Base-by-base conservation (phyloP, 2,329 filamentous ascomycete genomes). In the Aquanectria penicillioides region DNA sequence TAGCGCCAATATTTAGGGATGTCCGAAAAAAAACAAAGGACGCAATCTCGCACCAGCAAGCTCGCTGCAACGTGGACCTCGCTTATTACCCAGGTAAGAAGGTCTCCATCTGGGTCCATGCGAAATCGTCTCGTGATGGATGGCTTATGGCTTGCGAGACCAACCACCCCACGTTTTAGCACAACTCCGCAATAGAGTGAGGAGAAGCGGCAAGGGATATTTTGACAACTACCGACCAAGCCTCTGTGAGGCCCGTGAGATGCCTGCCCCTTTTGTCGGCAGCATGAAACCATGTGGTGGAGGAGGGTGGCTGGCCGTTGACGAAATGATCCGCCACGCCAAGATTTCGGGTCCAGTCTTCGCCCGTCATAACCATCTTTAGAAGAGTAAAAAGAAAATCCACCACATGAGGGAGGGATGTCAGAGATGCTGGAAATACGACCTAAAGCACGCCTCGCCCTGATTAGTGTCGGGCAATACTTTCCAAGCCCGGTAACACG, bases 91-190 rank as follows among this genome's bases (percentile, higher is more conserved):
- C 20, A 23, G 36, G 36, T 26, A 36, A 41, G 34, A 34, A 29
- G 31, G 33, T 55, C 43, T 12, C 36, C 34, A 22, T 49, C 36
- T n/a, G 17, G 18, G 43, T 44, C 36, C 53, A 48, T 57, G 36
- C 31, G 10, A 25, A 36, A 17, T 12, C 54, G 22, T 36, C 54
- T 34, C 38, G 40, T 57, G 47, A 57, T 57, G 25, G 44, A 13
- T 18, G n/a, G n/a, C n/a, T n/a, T n/a, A n/a, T 26, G 25, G 33
- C 28, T n/a, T 33, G 18, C 28, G 33, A 57, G 33, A 40, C 54
- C 40, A 46, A 47, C 33, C 40, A 37, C 54, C 54, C 40, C 54
- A 57, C 54, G 54, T 40, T 57, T 40, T 47, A 57, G 38, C 26
- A 9, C 31, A 15, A 34, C 54, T 57, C 54, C 33, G 54, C 47